Conservation (phyloP, 2,329 filamentous ascomycete species). For the Ceratocystis cacaofunesta region DNA sequence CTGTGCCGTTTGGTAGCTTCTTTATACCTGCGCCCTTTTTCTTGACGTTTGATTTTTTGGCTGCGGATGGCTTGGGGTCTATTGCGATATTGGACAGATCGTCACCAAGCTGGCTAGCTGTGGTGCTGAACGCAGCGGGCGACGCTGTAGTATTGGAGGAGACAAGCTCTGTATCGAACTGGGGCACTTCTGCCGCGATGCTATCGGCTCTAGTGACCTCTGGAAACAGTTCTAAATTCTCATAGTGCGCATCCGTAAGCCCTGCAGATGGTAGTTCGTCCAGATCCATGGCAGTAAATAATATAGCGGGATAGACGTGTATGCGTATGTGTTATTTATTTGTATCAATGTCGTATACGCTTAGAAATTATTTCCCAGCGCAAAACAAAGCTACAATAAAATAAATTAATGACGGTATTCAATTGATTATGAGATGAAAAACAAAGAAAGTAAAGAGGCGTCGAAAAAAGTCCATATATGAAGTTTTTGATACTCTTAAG, state of each 20-base stretch:
- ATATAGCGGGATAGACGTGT: too few relatives aligned
- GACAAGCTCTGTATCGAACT: slow-evolving; percentile 9
- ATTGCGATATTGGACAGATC: slow-evolving; percentile 12
- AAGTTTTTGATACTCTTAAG: not conserved
- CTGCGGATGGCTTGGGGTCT: slow-evolving; percentile 22
- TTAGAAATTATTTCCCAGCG: not conserved
- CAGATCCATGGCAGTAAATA: slow-evolving; percentile 11
- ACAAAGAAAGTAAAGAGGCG: not conserved
- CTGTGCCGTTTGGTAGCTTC: slow-evolving; percentile 23
- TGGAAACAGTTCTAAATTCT: slow-evolving; percentile 14
- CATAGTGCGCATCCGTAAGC: slow-evolving; percentile 12
- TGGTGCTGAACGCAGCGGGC: slow-evolving; percentile 8
- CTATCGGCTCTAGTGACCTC: slow-evolving; percentile 6
- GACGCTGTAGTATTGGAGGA: slow-evolving; percentile 8
- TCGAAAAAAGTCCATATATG: not conserved
- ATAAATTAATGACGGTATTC: not conserved
- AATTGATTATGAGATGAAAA: not conserved
- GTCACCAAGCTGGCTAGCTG: slow-evolving; percentile 5
- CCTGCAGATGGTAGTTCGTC: slow-evolving; percentile 14
- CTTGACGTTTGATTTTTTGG: slow-evolving; percentile 22
- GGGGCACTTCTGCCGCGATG: not conserved
- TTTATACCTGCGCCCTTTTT: slow-evolving; percentile 25
- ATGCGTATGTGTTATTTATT: not conserved
- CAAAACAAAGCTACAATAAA: not conserved
- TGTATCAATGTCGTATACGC: not conserved